Evolutionary conservation across 2,329 filamentous ascomycete genomes (phyloP).

Genomic region (Trichoderma endophyticum): DNA sequence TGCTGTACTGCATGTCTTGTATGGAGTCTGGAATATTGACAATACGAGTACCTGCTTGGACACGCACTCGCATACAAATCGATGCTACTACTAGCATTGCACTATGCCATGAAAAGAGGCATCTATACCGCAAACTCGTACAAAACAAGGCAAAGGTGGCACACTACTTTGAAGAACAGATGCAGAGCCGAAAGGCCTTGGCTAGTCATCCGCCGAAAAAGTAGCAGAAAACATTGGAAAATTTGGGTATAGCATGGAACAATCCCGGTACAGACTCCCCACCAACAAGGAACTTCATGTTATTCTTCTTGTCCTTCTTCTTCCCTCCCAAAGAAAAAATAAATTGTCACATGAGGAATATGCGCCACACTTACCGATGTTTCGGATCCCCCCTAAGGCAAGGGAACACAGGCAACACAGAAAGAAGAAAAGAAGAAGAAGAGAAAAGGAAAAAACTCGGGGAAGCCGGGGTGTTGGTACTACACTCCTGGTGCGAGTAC

Average conservation of each 20-base stretch:
- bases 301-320: background rate
- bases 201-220: background rate
- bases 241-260: background rate
- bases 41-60: background rate
- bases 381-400: background rate
- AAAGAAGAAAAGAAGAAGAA: background rate
- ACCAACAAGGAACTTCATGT: background rate
- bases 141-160: background rate
- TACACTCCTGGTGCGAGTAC: background rate
- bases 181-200: background rate
- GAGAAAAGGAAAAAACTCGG: constrained; percentile 6
- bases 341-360: background rate
- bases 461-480: constrained; percentile 5
- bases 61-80: background rate
- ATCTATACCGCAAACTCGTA: background rate
- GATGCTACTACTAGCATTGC: background rate
- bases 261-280: background rate
- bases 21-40: background rate
- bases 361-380: background rate
- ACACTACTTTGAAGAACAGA: background rate
- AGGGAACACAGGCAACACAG: background rate
- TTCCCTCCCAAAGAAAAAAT: background rate
- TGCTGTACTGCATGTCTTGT: background rate
- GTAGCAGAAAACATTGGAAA: background rate
- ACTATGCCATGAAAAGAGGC: background rate